Evolutionary conservation across 768 basidiomycete genomes (phyloP).

Genomic region (Lentinula edodes): DNA sequence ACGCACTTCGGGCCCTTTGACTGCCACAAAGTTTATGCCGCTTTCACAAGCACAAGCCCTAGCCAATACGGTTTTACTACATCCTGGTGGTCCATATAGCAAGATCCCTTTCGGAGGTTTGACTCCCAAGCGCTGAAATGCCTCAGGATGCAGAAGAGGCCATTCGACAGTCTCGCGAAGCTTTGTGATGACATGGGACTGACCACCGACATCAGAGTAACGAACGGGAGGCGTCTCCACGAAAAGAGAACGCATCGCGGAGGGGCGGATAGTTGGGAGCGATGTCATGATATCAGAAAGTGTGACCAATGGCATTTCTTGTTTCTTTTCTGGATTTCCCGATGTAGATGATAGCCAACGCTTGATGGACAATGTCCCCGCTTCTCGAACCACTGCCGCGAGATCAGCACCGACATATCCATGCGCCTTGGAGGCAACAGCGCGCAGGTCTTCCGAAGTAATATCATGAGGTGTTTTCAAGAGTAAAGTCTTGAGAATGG

Average conservation of each 20-base stretch:
- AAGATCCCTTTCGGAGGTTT: constrained; percentile 85
- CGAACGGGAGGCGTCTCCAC: constrained; percentile 77
- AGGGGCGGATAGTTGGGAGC: constrained; percentile 79
- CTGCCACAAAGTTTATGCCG: constrained; percentile 93
- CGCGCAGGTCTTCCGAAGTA: constrained; percentile 49
- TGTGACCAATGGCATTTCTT: constrained; percentile 38
- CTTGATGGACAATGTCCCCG: constrained; percentile 70
- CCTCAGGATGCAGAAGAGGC: constrained; percentile 84
- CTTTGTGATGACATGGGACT: constrained; percentile 73
- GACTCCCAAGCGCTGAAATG: constrained; percentile 84
- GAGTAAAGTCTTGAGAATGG: constrained; percentile 85
- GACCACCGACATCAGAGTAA: constrained; percentile 90
- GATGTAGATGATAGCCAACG: constrained; percentile 23
- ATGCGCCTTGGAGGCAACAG: constrained; percentile 75
- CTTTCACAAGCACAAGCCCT: constrained; percentile 91
- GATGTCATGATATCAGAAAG: constrained; percentile 62
- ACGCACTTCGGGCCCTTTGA: constrained; percentile 93
- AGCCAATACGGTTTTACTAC: constrained; percentile 91
- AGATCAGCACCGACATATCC: constrained; percentile 98
- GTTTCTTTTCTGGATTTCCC: constrained; percentile 12
- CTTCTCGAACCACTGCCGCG: constrained; percentile 83
- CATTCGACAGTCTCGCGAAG: constrained; percentile 91
- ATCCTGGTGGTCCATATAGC: constrained; percentile 95
- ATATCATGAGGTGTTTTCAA: constrained; percentile 75
- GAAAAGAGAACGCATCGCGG: constrained; percentile 91